Evolutionary conservation across 371 early-diverging fungal genomes (phyloP).

Genomic region (Syncephalastrum sp.): DNA sequence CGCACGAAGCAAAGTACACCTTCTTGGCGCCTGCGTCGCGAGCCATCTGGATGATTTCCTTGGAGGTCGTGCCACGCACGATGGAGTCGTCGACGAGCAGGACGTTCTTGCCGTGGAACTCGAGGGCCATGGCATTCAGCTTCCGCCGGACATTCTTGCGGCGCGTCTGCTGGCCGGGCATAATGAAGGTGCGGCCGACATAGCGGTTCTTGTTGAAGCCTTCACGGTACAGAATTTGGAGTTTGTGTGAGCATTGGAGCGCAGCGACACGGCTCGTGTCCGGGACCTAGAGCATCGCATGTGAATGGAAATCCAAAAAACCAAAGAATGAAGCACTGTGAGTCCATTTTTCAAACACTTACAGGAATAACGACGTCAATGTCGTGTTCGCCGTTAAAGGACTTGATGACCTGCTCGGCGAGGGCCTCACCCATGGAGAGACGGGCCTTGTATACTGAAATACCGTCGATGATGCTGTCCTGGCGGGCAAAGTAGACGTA

Average conservation of each 20-base stretch:
- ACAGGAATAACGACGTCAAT: slow-evolving; percentile 98
- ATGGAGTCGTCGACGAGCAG: slow-evolving; percentile 97
- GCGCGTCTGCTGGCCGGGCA: slow-evolving; percentile 92
- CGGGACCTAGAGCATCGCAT: slow-evolving; percentile 62
- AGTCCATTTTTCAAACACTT: slow-evolving; percentile 7
- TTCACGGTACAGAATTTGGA: slow-evolving; percentile 90
- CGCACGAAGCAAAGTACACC: slow-evolving; percentile 97
- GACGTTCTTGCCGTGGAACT: slow-evolving; percentile 94
- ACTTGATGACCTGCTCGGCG: slow-evolving; percentile 73
- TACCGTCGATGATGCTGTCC: slow-evolving; percentile 96
- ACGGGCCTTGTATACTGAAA: slow-evolving; percentile 96
- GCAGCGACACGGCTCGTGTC: slow-evolving; percentile 96
- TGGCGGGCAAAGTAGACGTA: slow-evolving; percentile 98
- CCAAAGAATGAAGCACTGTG: too few species aligned
- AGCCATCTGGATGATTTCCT: slow-evolving; percentile 98
- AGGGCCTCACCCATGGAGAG: slow-evolving; percentile 96
- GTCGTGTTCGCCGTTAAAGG: slow-evolving; percentile 71
- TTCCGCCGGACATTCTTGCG: slow-evolving; percentile 95
- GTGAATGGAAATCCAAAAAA: too few species aligned
- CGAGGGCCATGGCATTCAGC: slow-evolving; percentile 95
- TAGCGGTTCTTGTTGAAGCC: slow-evolving; percentile 99
- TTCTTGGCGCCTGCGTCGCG: slow-evolving; percentile 96
- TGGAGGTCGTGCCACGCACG: slow-evolving; percentile 96
- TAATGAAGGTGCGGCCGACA: slow-evolving; percentile 97
- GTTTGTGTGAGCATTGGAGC: slow-evolving; percentile 83